These are phyloP conservation scores for Leptodermis oblonga DNA, from an alignment of 257 asterid species.

Conservation along the genomic window DNA sequence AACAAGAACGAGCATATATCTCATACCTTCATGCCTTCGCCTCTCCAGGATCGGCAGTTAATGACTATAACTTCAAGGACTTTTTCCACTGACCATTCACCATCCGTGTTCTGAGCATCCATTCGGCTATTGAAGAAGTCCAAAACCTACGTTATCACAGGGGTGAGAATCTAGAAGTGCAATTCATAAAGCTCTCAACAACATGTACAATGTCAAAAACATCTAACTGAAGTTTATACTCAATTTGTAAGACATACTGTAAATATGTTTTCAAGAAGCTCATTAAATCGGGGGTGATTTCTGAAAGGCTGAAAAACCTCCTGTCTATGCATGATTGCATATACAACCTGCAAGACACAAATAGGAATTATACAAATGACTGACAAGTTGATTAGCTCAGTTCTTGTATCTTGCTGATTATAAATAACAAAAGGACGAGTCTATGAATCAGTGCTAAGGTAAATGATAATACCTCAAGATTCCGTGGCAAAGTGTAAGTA, in stretches of 20 bases:
- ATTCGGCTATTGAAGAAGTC: constrained; percentile 85
- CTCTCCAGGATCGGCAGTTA: constrained; percentile 92
- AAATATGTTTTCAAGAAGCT: constrained; percentile 82
- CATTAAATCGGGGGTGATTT: constrained; percentile 87
- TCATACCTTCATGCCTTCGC: constrained; percentile 89
- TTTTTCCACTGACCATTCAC: constrained; percentile 96
- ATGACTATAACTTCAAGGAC: constrained; percentile 69
- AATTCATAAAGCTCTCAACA: neutral
- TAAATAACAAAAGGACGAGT: constrained; percentile 6
- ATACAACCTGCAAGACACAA: constrained; percentile 64
- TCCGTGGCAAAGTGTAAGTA: constrained; percentile 75
- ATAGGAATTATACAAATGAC: constrained; percentile 3
- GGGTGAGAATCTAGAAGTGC: neutral
- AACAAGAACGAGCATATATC: constrained; percentile 15
- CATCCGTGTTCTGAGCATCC: constrained; percentile 67
- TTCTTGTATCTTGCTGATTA: neutral
- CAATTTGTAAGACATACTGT: constrained; percentile 36
- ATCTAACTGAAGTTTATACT: neutral
- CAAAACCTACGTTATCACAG: constrained; percentile 47
- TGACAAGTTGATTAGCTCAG: neutral
- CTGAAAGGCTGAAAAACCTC: constrained; percentile 90
- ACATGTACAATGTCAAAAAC: neutral
- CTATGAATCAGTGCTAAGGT: constrained; percentile 14
- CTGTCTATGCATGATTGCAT: constrained; percentile 94
- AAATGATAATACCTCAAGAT: constrained; percentile 70